Evolutionary conservation across 1,284 basidiomycete species (phyloP).

Genomic region (Irpex sp.): DNA sequence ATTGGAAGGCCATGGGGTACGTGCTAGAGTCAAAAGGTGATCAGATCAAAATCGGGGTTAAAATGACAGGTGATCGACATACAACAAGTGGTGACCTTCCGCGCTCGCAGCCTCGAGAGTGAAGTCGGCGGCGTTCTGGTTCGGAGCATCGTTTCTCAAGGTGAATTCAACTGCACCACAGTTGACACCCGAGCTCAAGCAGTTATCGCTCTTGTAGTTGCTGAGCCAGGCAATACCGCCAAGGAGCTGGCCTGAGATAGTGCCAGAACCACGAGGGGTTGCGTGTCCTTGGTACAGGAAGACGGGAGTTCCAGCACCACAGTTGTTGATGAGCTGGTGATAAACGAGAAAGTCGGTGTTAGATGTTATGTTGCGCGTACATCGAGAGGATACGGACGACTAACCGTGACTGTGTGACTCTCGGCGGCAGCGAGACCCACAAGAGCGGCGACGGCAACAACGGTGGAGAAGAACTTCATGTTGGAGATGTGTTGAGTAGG

Average conservation of each 20-base stretch:
- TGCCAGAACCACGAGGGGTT: background rate
- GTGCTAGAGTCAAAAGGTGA: background rate
- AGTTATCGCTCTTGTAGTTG: constrained; percentile 4
- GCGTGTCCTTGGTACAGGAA: background rate
- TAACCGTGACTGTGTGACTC: background rate
- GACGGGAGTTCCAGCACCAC: background rate
- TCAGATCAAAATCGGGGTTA: background rate
- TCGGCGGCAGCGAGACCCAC: background rate
- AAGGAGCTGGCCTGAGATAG: constrained; percentile 5
- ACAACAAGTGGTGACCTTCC: constrained; percentile 6
- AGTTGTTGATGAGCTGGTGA: background rate
- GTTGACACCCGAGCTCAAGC: constrained; percentile 10
- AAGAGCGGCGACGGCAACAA: background rate
- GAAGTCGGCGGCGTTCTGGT: constrained; percentile 9
- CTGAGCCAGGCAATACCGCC: constrained; percentile 9
- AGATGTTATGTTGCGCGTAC: background rate
- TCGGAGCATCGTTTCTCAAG: constrained; percentile 5
- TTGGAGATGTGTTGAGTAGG: no score
- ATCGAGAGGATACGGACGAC: background rate
- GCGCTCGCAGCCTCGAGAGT: background rate
- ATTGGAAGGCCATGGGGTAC: constrained; percentile 3
- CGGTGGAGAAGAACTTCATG: background rate
- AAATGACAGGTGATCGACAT: background rate
- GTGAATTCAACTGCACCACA: constrained; percentile 9
- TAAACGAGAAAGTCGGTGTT: background rate